Base-by-base conservation (phyloP, 2,329 filamentous ascomycete species). In the Alternaria triticina region DNA sequence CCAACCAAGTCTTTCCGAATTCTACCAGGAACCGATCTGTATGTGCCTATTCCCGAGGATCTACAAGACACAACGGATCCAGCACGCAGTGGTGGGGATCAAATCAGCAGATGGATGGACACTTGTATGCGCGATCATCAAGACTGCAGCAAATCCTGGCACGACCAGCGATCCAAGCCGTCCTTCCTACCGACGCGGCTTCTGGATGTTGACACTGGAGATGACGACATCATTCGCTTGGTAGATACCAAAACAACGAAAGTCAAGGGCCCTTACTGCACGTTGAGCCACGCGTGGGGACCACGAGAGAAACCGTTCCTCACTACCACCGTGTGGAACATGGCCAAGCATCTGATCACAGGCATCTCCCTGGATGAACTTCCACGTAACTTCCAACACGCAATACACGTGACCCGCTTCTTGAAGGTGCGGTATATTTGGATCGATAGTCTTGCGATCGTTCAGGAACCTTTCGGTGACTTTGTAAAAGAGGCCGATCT, bases 201-300 rank as follows among this genome's bases (percentile, higher is more conserved):
- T 43, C 30, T 58, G 17, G 30, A 58, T 28, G 17, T 51, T 20
- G 46, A 49, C 33, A 30, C 46, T 44, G 56, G 56, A 27, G 46
- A 51, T 51, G 45, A 49, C 33, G 10, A 13, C 5, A 1, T 15
- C 15, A 22, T 58, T 22, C 56, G 56, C 30, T 20, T 70, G 3
- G 54, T 71, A 1, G 23, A 66, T 27, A 68, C 65, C 5, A 56
- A 54, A 13, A 13, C 22, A 8, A 50, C 57, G 6, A 55, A 60
- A 5, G 46, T 61, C 27, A 61, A 61, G 25, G 62, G 57, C 7
- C 64, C 68, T 11, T 75, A 75, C 46, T 61, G 62, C 9, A 69
- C 73, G 5, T 43, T 75, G n/a, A 67, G 63, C 12, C 70, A 75
- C 52, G 68, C 57, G 20, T 74, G 72, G 71, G 71, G 71, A 33